phyloP scores from a whole-genome alignment of 345 rosid genomes.

The Rhodamnia argentea region DNA sequence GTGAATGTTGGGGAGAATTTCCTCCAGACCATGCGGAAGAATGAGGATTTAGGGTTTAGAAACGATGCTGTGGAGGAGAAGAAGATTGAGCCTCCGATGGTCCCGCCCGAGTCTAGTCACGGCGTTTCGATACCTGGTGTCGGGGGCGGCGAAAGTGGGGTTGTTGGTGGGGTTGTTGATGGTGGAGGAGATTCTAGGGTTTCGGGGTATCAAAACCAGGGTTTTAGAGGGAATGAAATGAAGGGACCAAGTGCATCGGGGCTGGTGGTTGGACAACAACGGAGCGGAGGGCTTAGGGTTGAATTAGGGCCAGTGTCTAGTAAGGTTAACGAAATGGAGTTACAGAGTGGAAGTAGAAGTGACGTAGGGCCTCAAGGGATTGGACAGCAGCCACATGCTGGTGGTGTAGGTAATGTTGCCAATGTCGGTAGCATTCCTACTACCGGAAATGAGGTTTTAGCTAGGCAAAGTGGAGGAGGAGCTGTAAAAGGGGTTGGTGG shows the following conservation, averaged over 20 bases:
- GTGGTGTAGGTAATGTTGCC: conserved; percentile 2
- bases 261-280: conserved; percentile 7
- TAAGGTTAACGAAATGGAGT: conserved; percentile 23
- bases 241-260: conserved; percentile 16
- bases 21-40: conserved; percentile 48
- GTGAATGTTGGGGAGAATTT: conserved; percentile 81
- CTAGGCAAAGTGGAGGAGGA: conserved; percentile 27
- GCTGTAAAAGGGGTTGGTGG: conserved; percentile 19
- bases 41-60: conserved; percentile 28
- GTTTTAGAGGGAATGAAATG: conserved; percentile 22
- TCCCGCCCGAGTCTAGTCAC: not conserved
- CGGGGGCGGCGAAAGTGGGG: conserved; percentile 17
- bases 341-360: conserved; percentile 18
- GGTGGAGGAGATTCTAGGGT: conserved; percentile 23
- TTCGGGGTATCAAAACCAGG: conserved; percentile 20
- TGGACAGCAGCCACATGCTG: conserved; percentile 4
- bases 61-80: conserved; percentile 13
- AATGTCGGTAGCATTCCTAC: conserved; percentile 7
- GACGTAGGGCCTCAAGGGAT: conserved; percentile 5
- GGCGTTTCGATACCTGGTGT: conserved; percentile 26
- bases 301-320: conserved; percentile 38
- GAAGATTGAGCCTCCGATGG: conserved; percentile 9
- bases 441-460: conserved; percentile 21
- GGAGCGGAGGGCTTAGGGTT: conserved; percentile 51
- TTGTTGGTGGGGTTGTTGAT: conserved; percentile 8